These are phyloP conservation scores for Parastagonospora avenae DNA, from an alignment of 2,329 filamentous ascomycete species.

Conservation along the genomic window DNA sequence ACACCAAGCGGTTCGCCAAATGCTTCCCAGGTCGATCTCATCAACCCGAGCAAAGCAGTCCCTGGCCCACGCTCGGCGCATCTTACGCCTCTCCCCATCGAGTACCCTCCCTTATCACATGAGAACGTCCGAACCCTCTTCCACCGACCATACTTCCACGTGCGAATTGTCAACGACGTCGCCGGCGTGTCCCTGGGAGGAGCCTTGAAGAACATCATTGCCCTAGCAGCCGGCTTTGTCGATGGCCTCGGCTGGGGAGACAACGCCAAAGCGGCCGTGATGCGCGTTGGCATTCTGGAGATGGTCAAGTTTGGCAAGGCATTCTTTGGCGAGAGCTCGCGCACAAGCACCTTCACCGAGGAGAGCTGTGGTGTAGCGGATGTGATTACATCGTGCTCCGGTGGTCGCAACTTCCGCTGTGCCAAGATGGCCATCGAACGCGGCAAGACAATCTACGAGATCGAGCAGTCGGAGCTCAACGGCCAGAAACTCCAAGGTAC, in stretches of 20 bases:
- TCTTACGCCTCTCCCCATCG: slow-evolving; percentile 75
- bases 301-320: slow-evolving; percentile 95
- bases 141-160: slow-evolving; percentile 96
- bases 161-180: slow-evolving; percentile 92
- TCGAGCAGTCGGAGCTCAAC: slow-evolving; percentile 88
- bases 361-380: slow-evolving; percentile 95
- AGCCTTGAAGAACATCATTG: slow-evolving; percentile 96
- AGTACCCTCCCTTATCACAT: slow-evolving; percentile 88
- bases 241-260: slow-evolving; percentile 97
- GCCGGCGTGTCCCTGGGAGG: slow-evolving; percentile 94
- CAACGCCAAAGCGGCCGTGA: slow-evolving; percentile 98
- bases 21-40: slow-evolving; percentile 56
- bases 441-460: slow-evolving; percentile 79
- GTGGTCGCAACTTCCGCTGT: slow-evolving; percentile 92
- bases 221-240: slow-evolving; percentile 91
- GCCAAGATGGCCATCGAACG: slow-evolving; percentile 85
- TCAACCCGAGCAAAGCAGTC: slow-evolving; percentile 58
- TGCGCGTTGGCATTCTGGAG: slow-evolving; percentile 93
- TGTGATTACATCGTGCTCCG: slow-evolving; percentile 90
- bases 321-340: slow-evolving; percentile 85
- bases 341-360: slow-evolving; percentile 90
- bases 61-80: slow-evolving; percentile 67
- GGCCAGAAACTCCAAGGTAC: slow-evolving; percentile 97
- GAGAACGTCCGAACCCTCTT: slow-evolving; percentile 83
- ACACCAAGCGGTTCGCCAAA: slow-evolving; percentile 61